phyloP scores from a whole-genome alignment of 805 yeast genomes.

The Cyberlindnera sargentensis region DNA sequence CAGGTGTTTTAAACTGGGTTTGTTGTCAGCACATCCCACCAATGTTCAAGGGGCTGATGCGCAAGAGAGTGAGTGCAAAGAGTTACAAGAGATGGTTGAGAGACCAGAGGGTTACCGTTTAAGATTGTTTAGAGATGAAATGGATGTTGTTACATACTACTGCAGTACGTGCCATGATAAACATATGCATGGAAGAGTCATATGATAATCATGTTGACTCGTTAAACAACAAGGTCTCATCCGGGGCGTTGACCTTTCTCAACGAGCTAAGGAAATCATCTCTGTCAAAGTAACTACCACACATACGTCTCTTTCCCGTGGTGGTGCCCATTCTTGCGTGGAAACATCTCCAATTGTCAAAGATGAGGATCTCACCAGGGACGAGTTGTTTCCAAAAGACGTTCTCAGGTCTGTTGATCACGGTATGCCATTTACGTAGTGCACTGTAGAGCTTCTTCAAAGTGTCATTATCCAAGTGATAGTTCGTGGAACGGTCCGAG shows the following conservation, averaged over 20 bases:
- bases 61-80: conserved; percentile 32
- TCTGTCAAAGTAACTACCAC: conserved; percentile 65
- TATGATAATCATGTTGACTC: conserved; percentile 7
- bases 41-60: conserved; percentile 25
- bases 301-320: conserved; percentile 60
- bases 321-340: conserved; percentile 58
- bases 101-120: conserved; percentile 9
- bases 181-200: neutral
- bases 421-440: conserved; percentile 45
- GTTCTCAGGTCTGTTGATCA: conserved; percentile 42
- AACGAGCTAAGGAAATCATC: conserved; percentile 53
- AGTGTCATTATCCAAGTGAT: conserved; percentile 36
- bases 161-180: too few relatives aligned
- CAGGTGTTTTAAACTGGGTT: conserved; percentile 43
- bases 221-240: conserved; percentile 34
- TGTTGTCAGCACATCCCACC: conserved; percentile 29
- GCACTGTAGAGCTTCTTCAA: conserved; percentile 49
- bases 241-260: conserved; percentile 40
- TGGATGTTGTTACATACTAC: neutral
- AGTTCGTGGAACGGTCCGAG: conserved; percentile 53
- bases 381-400: conserved; percentile 47
- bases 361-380: conserved; percentile 62
- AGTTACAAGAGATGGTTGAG: conserved; percentile 28
- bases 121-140: neutral
- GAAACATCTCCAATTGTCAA: conserved; percentile 68